A percentile compares a stretch with the other conserved stretches of the same genome.
phyloP scores from a whole-genome alignment of 2,329 filamentous ascomycete species.

The Allantophomopsis cytisporea region DNA sequence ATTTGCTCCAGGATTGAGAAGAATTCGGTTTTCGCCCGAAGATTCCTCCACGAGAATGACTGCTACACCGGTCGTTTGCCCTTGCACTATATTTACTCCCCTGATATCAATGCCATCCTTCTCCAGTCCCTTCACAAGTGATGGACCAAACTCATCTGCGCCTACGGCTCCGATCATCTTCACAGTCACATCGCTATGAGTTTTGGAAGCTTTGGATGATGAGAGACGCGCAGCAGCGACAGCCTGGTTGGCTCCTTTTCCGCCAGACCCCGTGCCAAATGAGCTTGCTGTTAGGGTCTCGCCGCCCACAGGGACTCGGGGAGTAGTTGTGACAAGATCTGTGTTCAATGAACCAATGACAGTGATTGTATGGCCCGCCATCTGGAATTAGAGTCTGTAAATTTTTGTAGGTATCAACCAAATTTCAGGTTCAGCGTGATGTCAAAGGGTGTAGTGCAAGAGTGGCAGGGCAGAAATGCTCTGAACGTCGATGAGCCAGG shows the following conservation, averaged over 20 bases:
- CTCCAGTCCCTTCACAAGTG: constrained; percentile 43
- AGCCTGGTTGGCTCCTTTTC: constrained; percentile 94
- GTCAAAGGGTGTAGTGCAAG: too few species aligned
- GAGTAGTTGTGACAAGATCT: constrained; percentile 80
- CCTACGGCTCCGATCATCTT: constrained; percentile 67
- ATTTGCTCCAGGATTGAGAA: constrained; percentile 63
- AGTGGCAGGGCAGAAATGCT: too few species aligned
- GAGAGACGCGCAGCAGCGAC: constrained; percentile 79
- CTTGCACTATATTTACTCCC: constrained; percentile 30
- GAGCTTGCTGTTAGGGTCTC: constrained; percentile 75
- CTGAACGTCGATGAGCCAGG: too few species aligned
- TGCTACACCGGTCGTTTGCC: constrained; percentile 52
- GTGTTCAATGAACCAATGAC: constrained; percentile 90
- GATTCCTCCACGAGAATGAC: constrained; percentile 64
- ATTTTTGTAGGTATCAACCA: constrained; percentile 1
- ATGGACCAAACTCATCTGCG: constrained; percentile 47
- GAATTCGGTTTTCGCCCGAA: constrained; percentile 64
- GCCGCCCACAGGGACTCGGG: constrained; percentile 69
- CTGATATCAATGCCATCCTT: constrained; percentile 47
- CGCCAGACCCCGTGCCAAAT: constrained; percentile 72
- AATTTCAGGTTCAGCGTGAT: background rate
- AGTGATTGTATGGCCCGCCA: constrained; percentile 37
- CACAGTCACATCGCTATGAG: constrained; percentile 23
- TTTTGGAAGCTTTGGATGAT: constrained; percentile 26
- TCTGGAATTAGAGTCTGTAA: background rate